These are phyloP conservation scores for Populus tremula DNA, from an alignment of 345 rosid species.

Conservation along the genomic window DNA sequence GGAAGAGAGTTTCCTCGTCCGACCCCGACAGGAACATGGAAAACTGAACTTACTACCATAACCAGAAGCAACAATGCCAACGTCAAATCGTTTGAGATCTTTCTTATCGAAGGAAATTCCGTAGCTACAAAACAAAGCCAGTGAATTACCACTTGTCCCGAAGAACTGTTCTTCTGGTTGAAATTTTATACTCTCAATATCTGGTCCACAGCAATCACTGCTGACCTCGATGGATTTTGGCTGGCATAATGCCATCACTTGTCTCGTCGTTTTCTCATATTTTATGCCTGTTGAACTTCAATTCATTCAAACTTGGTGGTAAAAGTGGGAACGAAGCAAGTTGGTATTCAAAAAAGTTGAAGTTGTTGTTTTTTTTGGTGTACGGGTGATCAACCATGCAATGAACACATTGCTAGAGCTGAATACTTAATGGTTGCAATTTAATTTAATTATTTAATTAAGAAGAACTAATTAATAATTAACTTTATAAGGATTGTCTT, in stretches of 20 bases:
- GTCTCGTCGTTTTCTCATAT: neutral
- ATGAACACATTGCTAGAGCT: neutral
- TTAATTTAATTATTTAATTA: too few relatives aligned
- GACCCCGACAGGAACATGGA: too few relatives aligned
- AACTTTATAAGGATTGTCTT: too few relatives aligned
- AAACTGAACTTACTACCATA: too few relatives aligned
- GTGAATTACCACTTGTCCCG: neutral
- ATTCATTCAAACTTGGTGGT: neutral
- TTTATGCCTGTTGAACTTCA: neutral
- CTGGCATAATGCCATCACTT: neutral
- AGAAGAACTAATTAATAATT: neutral
- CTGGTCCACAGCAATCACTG: neutral
- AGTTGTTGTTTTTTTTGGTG: conserved; percentile 1
- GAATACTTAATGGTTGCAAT: neutral
- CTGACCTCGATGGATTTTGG: neutral
- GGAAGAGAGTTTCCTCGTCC: too few relatives aligned
- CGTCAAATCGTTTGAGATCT: too few relatives aligned
- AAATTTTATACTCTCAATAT: neutral
- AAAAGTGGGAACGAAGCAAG: neutral
- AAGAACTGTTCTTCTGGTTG: neutral
- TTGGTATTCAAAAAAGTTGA: neutral
- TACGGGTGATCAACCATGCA: conserved; percentile 25
- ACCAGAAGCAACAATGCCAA: too few relatives aligned
- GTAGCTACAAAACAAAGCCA: neutral
- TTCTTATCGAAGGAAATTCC: neutral